A percentile compares a stretch with the other conserved stretches of the same genome.
phyloP scores from a whole-genome alignment of 78 protist genomes.

The Guillardia theta region DNA sequence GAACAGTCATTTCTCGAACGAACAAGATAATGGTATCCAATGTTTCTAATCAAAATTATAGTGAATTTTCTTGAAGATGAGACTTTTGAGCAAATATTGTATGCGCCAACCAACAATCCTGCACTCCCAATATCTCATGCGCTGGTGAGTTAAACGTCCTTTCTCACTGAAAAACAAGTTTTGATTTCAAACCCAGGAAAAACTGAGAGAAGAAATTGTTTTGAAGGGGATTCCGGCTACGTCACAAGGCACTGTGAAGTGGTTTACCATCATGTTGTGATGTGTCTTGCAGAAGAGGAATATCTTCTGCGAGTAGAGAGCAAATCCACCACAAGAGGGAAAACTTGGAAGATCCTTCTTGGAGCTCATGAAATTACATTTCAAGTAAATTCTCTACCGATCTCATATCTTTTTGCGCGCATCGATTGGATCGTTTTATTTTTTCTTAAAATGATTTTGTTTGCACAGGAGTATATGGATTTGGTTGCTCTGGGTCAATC shows the following conservation, averaged over 20 bases:
- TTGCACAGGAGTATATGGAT: neutral
- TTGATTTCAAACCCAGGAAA: no score
- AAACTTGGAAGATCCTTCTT: conserved; percentile 3
- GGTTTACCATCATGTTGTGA: neutral
- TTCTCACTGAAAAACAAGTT: no score
- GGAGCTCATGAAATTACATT: neutral
- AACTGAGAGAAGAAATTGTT: no score
- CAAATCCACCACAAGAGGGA: neutral
- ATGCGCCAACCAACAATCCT: neutral
- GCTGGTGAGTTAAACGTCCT: neutral
- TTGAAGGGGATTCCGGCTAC: no score
- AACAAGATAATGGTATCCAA: no score
- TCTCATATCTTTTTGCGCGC: neutral
- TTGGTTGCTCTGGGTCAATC: neutral
- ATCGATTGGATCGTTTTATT: neutral
- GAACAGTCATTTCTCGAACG: no score
- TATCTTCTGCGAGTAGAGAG: neutral
- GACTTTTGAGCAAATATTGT: no score
- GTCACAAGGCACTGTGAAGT: neutral
- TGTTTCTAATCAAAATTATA: no score
- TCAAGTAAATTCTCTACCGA: neutral
- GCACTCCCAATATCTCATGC: neutral
- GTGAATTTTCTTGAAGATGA: no score
- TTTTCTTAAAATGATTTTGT: neutral
- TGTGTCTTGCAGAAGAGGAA: neutral